A percentile compares a stretch with the other conserved stretches of the same genome.
Evolutionary conservation across 257 asterid species (phyloP).

Genomic region (Solanum pinnatisectum): DNA sequence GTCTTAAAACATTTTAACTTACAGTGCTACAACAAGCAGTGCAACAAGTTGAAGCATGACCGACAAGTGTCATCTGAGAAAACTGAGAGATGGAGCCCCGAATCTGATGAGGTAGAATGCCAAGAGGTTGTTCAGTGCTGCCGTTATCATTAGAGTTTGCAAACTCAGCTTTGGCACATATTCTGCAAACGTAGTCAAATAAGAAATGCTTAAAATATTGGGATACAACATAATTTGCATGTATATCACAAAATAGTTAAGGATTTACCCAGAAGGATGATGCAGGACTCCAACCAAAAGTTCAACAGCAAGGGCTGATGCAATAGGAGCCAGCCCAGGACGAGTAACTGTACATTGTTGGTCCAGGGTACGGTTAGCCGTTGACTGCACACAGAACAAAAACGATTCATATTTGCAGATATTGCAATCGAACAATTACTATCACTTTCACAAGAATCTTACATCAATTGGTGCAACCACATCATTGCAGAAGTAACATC

Average conservation of each 20-base stretch:
- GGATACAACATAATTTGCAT: not conserved
- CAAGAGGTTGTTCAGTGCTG: constrained; percentile 61
- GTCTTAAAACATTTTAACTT: constrained; percentile 15
- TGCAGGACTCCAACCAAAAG: constrained; percentile 81
- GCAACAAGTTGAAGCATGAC: constrained; percentile 82
- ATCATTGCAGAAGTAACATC: constrained; percentile 95
- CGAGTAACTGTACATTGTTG: constrained; percentile 99
- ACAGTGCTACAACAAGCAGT: constrained; percentile 84
- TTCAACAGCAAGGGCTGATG: constrained; percentile 93
- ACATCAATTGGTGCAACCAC: constrained; percentile 96
- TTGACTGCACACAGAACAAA: constrained; percentile 50
- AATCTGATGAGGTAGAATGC: constrained; percentile 91
- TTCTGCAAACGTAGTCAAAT: constrained; percentile 29
- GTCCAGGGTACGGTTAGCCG: constrained; percentile 83
- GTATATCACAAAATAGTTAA: not conserved
- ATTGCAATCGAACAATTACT: not conserved
- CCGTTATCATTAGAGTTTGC: constrained; percentile 38
- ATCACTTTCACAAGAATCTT: not conserved
- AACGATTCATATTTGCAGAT: not conserved
- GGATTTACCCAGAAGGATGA: constrained; percentile 73
- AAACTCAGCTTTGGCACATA: constrained; percentile 69
- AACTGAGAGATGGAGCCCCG: constrained; percentile 86
- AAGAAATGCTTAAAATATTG: not conserved
- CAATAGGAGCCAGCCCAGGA: constrained; percentile 98
- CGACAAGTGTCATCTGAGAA: constrained; percentile 86